Evolutionary conservation across 225 moss, liverwort and hornwort species (phyloP).

Genomic region (Rhytidiadelphus loreus): DNA sequence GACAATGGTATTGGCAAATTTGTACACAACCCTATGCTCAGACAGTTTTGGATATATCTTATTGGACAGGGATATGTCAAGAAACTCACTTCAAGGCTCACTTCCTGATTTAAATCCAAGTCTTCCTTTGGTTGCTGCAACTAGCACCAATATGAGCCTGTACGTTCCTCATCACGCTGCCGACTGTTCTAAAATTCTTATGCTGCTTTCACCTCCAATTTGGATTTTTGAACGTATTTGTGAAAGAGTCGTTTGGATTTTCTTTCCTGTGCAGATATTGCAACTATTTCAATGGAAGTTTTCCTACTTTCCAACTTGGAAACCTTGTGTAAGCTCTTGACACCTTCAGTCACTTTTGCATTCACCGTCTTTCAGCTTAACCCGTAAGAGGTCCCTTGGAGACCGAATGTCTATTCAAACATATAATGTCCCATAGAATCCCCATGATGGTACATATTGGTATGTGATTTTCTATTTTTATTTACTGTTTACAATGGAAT

Average conservation of each 20-base stretch:
- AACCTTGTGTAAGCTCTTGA: conserved; percentile 18
- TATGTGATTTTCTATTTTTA: not conserved
- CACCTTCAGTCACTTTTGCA: not conserved
- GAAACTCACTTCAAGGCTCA: conserved; percentile 29
- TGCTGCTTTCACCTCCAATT: not conserved
- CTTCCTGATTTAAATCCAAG: conserved; percentile 19
- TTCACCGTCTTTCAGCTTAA: not conserved
- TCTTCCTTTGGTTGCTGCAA: conserved; percentile 25
- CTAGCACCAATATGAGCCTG: conserved; percentile 20
- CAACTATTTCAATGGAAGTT: conserved; percentile 51
- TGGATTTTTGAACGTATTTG: not conserved
- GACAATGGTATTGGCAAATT: no score
- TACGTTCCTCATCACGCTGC: not conserved
- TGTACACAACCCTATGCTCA: not conserved
- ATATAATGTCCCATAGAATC: no score
- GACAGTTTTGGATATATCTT: not conserved
- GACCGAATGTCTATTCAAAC: not conserved
- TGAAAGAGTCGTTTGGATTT: not conserved
- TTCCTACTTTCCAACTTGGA: conserved; percentile 16
- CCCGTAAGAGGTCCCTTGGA: not conserved
- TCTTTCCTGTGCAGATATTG: conserved; percentile 24
- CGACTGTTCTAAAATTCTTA: not conserved
- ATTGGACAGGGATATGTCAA: conserved; percentile 29
- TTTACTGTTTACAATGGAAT: not conserved
- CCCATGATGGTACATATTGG: no score